A percentile compares a stretch with the other conserved stretches of the same genome.
Conservation (phyloP, 176 grass and related monocot genomes). For the Musa acuminata region DNA sequence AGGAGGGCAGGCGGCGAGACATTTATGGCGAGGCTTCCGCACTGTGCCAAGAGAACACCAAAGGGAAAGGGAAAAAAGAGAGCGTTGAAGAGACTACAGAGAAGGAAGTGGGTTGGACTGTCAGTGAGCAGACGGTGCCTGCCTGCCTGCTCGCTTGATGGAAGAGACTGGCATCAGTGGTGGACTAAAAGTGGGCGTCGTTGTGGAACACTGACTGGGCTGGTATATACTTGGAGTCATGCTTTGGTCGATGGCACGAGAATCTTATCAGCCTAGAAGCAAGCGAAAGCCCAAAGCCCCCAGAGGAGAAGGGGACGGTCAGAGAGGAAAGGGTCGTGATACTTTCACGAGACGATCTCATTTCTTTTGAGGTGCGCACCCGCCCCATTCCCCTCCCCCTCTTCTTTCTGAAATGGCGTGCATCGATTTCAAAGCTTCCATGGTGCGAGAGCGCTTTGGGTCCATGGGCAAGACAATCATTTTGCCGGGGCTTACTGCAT, state of each 20-base stretch:
- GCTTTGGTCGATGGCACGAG: conserved; percentile 2
- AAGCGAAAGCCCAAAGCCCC: background rate
- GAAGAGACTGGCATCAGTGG: background rate
- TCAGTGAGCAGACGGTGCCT: too few species aligned
- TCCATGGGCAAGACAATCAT: background rate
- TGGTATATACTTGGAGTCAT: conserved; percentile 10
- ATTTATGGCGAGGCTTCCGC: conserved; percentile 2
- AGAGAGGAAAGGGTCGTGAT: background rate
- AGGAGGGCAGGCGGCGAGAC: background rate
- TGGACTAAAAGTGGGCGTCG: background rate
- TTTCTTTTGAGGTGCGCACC: conserved; percentile 7
- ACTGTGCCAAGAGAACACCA: background rate
- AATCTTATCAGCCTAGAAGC: conserved; percentile 11
- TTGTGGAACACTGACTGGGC: background rate
- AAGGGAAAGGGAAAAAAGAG: background rate
- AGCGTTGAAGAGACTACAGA: too few species aligned
- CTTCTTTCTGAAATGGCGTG: background rate
- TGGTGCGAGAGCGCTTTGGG: background rate
- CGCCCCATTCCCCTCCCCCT: background rate
- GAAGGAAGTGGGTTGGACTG: too few species aligned
- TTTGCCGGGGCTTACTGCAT: background rate
- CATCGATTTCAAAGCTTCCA: background rate
- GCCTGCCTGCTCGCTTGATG: too few species aligned
- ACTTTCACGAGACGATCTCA: background rate
- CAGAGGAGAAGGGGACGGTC: background rate